Evolutionary conservation across 2,329 filamentous ascomycete genomes (phyloP).

Genomic region (Didymella arachidicola): DNA sequence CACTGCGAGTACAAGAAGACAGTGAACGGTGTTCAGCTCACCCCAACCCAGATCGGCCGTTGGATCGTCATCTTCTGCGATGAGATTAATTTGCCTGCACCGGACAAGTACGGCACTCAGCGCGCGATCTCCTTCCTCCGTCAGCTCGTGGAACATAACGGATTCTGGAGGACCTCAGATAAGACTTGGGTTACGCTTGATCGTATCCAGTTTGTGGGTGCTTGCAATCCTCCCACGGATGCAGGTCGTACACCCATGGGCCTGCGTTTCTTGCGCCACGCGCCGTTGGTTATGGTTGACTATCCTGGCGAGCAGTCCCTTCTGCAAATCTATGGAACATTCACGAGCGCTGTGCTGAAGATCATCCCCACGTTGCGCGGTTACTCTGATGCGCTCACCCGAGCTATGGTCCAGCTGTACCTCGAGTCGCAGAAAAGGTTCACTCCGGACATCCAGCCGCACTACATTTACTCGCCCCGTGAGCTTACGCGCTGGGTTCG

Average conservation of each 20-base stretch:
- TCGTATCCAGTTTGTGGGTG: conserved; percentile 97
- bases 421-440: conserved; percentile 93
- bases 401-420: conserved; percentile 97
- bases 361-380: conserved; percentile 94
- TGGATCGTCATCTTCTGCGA: conserved; percentile 99
- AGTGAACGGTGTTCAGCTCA: conserved; percentile 92
- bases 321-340: conserved; percentile 97
- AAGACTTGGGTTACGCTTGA: conserved; percentile 98
- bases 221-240: conserved; percentile 97
- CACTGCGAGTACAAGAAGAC: conserved; percentile 99
- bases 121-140: conserved; percentile 96
- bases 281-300: conserved; percentile 99
- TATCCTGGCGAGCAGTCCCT: conserved; percentile 96
- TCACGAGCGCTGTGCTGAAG: conserved; percentile 95
- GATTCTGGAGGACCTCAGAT: conserved; percentile 97
- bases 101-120: conserved; percentile 97
- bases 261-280: conserved; percentile 91
- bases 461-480: conserved; percentile 99
- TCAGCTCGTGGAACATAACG: conserved; percentile 97
- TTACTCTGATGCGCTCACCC: conserved; percentile 91
- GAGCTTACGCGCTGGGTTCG: conserved; percentile 98
- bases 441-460: conserved; percentile 94
- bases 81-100: conserved; percentile 97
- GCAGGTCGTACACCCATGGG: conserved; percentile 95
- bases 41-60: conserved; percentile 92